These are phyloP conservation scores for Epichloe sp. DNA, from an alignment of 2,329 filamentous ascomycete genomes.

Conservation along the genomic window DNA sequence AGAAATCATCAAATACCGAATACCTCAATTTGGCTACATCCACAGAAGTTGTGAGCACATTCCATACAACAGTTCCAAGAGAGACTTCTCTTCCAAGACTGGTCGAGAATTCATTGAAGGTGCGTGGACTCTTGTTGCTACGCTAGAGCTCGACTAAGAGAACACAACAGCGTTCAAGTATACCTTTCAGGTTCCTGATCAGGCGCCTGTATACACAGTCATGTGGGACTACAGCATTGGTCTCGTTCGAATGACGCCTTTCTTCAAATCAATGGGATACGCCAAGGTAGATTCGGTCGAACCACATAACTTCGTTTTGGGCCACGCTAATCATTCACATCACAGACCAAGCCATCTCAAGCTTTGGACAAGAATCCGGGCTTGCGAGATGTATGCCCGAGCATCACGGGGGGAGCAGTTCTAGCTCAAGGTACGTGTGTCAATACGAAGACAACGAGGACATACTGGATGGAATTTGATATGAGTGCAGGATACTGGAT, in stretches of 20 bases:
- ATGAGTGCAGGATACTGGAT: constrained; percentile 75
- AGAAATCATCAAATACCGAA: constrained; percentile 44
- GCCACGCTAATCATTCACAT: background rate
- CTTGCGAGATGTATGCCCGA: constrained; percentile 79
- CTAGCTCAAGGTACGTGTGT: constrained; percentile 64
- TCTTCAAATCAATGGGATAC: constrained; percentile 85
- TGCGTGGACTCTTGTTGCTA: constrained; percentile 24
- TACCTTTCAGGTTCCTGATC: constrained; percentile 57
- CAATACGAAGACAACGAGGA: background rate
- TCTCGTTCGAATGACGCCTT: constrained; percentile 82
- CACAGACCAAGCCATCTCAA: constrained; percentile 75
- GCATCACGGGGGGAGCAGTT: constrained; percentile 86
- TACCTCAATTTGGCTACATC: constrained; percentile 54
- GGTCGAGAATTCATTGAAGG: constrained; percentile 82
- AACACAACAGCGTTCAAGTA: constrained; percentile 61
- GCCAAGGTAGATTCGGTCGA: constrained; percentile 51
- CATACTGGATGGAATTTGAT: constrained; percentile 6
- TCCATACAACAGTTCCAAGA: constrained; percentile 91
- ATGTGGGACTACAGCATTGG: constrained; percentile 98
- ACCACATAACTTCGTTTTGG: constrained; percentile 7
- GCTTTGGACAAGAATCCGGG: constrained; percentile 68
- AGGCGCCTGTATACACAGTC: constrained; percentile 56
- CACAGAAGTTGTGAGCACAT: constrained; percentile 58
- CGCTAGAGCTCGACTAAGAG: background rate
- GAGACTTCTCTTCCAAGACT: constrained; percentile 74